phyloP scores from a whole-genome alignment of 768 basidiomycete genomes.

The Clitopilus hobsonii region DNA sequence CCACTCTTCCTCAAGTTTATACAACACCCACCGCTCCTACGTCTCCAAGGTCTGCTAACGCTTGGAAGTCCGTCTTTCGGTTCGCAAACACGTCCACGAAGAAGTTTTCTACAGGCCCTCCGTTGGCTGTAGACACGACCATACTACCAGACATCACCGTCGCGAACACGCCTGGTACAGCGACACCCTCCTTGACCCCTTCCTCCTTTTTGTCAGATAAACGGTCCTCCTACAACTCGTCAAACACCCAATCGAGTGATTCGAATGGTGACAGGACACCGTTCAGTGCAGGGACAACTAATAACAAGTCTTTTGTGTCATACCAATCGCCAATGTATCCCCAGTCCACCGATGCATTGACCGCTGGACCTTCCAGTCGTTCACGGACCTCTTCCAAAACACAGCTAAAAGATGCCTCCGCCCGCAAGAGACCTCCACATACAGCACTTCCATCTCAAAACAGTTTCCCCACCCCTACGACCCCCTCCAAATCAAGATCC shows the following conservation, averaged over 20 bases:
- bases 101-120: slow-evolving; percentile 40
- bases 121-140: slow-evolving; percentile 50
- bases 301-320: slow-evolving; percentile 24
- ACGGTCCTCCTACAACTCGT: slow-evolving; percentile 76
- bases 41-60: slow-evolving; percentile 23
- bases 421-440: slow-evolving; percentile 27
- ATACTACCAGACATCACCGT: slow-evolving; percentile 27
- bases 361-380: slow-evolving; percentile 26
- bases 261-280: slow-evolving; percentile 40
- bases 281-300: slow-evolving; percentile 20
- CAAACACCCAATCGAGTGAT: slow-evolving; percentile 71
- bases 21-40: slow-evolving; percentile 8
- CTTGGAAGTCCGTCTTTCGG: slow-evolving; percentile 77
- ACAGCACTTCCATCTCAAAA: slow-evolving; percentile 44
- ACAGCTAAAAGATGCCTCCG: slow-evolving; percentile 31
- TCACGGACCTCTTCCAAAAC: slow-evolving; percentile 39
- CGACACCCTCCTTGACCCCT: slow-evolving; percentile 49
- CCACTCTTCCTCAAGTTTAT: not conserved
- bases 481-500: slow-evolving; percentile 41
- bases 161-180: slow-evolving; percentile 35
- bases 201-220: slow-evolving; percentile 54
- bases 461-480: slow-evolving; percentile 35
- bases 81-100: slow-evolving; percentile 60
- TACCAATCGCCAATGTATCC: slow-evolving; percentile 20
- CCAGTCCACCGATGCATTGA: slow-evolving; percentile 35